These are phyloP conservation scores for Sporormia fimetaria DNA, from an alignment of 495 filamentous ascomycete species.

Conservation along the genomic window DNA sequence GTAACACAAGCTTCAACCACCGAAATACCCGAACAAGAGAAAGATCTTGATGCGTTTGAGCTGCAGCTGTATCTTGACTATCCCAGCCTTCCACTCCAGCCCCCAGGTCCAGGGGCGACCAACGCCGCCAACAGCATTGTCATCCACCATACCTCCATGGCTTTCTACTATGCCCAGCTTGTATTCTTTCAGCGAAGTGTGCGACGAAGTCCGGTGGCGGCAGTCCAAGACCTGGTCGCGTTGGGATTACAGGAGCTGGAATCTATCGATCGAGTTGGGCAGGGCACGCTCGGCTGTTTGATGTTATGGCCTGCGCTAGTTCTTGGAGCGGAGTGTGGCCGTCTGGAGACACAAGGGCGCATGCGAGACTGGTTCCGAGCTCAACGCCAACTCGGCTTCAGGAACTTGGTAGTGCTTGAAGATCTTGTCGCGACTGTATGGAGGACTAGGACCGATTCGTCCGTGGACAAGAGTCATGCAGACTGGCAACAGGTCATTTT, in stretches of 20 bases:
- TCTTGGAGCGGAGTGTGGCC: not conserved
- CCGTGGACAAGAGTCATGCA: not conserved
- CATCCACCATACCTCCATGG: not conserved
- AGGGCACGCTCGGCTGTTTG: not conserved
- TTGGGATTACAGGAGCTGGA: not conserved
- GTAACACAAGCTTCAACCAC: not conserved
- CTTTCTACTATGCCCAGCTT: not conserved
- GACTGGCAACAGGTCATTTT: not conserved
- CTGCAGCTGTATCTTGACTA: not conserved
- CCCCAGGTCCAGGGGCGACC: not conserved
- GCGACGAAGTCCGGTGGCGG: not conserved
- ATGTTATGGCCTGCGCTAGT: not conserved
- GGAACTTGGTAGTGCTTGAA: not conserved
- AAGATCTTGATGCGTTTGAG: not conserved
- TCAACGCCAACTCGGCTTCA: not conserved
- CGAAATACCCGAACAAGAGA: not conserved
- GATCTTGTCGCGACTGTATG: not conserved
- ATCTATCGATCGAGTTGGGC: not conserved
- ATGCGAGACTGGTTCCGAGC: not conserved
- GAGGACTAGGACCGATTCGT: not conserved
- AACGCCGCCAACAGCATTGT: not conserved
- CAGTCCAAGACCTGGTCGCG: not conserved
- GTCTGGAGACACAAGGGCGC: not conserved
- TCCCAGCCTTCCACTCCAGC: not conserved
- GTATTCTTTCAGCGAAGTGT: not conserved